These are phyloP conservation scores for Cyamopsis tetragonoloba DNA, from an alignment of 306 rosid species.

Conservation along the genomic window DNA sequence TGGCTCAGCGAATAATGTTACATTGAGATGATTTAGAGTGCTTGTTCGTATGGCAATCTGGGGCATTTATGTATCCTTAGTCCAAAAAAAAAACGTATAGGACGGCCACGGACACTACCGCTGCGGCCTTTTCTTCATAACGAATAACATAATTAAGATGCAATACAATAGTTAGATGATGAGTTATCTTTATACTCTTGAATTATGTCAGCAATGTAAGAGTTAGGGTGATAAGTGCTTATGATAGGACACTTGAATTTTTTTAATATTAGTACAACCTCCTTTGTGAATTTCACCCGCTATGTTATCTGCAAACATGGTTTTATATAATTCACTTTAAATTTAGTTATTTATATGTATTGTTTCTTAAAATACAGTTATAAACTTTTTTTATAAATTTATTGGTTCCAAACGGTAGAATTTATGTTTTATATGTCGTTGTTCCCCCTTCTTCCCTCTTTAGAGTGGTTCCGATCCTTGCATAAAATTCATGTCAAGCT, in stretches of 20 bases:
- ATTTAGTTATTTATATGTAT: neutral
- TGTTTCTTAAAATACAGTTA: neutral
- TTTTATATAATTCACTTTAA: neutral
- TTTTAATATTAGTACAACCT: neutral
- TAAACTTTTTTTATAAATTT: too few species aligned
- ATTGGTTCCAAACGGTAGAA: too few species aligned
- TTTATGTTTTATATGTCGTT: too few species aligned
- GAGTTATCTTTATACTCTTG: neutral
- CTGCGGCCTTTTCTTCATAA: conserved; percentile 5
- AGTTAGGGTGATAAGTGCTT: neutral
- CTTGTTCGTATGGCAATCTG: too few species aligned
- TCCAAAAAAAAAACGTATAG: too few species aligned
- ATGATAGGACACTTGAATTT: too few species aligned
- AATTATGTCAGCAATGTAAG: neutral
- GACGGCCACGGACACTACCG: neutral
- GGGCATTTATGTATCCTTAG: too few species aligned
- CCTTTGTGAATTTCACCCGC: neutral
- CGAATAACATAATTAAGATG: neutral
- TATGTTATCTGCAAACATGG: neutral
- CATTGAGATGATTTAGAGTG: too few species aligned
- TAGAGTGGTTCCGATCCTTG: too few species aligned
- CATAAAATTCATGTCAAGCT: too few species aligned
- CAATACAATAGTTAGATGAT: neutral
- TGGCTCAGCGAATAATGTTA: too few species aligned
- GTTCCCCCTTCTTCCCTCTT: too few species aligned